These are phyloP conservation scores for Plantago coronopus DNA, from an alignment of 305 asterid species.

Conservation along the genomic window DNA sequence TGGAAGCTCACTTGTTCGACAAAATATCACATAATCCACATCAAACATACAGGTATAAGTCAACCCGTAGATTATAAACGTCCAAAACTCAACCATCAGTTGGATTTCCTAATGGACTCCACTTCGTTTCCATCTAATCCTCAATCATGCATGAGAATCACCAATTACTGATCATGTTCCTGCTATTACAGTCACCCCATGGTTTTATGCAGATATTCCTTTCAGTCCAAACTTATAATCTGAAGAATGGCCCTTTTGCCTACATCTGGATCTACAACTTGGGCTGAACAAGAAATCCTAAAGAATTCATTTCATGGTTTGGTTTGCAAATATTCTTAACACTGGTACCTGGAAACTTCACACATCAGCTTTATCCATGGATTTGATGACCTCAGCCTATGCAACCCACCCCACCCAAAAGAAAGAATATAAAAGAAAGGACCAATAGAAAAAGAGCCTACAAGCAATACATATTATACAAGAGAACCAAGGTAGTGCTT, in stretches of 20 bases:
- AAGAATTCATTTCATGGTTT: background rate
- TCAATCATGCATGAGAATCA: background rate
- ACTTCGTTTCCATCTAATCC: background rate
- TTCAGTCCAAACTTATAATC: no score
- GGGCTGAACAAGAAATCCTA: background rate
- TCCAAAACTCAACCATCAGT: background rate
- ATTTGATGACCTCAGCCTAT: background rate
- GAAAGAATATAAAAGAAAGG: no score
- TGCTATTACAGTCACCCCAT: background rate
- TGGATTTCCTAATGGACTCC: slow-evolving; percentile 1
- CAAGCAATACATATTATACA: background rate
- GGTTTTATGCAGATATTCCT: background rate
- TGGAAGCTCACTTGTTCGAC: no score
- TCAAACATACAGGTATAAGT: background rate
- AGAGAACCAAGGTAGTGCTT: background rate
- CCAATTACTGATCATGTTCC: background rate
- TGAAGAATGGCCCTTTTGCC: background rate
- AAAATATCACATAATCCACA: slow-evolving; percentile 3
- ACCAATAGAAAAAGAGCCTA: background rate
- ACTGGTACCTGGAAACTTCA: background rate
- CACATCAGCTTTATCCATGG: background rate
- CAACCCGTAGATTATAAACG: background rate
- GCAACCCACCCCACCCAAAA: background rate
- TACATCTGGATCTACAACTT: background rate
- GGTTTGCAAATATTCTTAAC: background rate